Conservation (phyloP, 2,329 filamentous ascomycete genomes). For the Microdochium bolleyi region DNA sequence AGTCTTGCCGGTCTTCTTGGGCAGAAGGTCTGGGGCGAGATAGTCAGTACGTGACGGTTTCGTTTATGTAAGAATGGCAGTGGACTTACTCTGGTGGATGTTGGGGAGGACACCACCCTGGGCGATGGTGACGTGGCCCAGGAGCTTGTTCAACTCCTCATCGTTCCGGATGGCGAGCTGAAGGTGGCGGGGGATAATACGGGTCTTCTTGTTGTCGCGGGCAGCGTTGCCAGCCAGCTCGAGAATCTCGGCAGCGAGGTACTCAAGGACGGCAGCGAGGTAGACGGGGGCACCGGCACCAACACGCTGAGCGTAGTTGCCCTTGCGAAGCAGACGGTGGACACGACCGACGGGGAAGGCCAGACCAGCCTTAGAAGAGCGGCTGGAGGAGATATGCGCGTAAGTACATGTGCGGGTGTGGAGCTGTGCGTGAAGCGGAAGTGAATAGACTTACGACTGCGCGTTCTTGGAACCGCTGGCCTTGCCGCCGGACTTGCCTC, state of each 20-base stretch:
- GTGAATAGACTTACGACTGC: slow-evolving; percentile 73
- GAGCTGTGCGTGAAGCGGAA: not conserved
- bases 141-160: slow-evolving; percentile 98
- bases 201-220: slow-evolving; percentile 99
- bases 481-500: slow-evolving; percentile 99
- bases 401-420: slow-evolving; percentile 27
- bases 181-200: slow-evolving; percentile 98
- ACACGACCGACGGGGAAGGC: slow-evolving; percentile 99
- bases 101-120: slow-evolving; percentile 96
- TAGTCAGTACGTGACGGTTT: slow-evolving; percentile 28
- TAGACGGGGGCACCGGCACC: slow-evolving; percentile 98
- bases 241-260: slow-evolving; percentile 96
- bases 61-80: not conserved
- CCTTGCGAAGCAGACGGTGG: slow-evolving; percentile 96
- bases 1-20: slow-evolving; percentile 97
- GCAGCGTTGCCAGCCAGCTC: slow-evolving; percentile 98
- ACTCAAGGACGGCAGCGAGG: slow-evolving; percentile 94
- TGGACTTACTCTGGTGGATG: slow-evolving; percentile 85
- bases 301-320: slow-evolving; percentile 99
- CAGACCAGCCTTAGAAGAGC: slow-evolving; percentile 98
- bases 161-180: slow-evolving; percentile 99
- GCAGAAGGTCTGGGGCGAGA: slow-evolving; percentile 69
- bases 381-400: slow-evolving; percentile 43
- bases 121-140: slow-evolving; percentile 93
- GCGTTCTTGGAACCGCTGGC: slow-evolving; percentile 98